Evolutionary conservation across 2,329 filamentous ascomycete genomes (phyloP), one percentile per base, ranked within the genome.

Genomic region (Trichoderma sp.): DNA sequence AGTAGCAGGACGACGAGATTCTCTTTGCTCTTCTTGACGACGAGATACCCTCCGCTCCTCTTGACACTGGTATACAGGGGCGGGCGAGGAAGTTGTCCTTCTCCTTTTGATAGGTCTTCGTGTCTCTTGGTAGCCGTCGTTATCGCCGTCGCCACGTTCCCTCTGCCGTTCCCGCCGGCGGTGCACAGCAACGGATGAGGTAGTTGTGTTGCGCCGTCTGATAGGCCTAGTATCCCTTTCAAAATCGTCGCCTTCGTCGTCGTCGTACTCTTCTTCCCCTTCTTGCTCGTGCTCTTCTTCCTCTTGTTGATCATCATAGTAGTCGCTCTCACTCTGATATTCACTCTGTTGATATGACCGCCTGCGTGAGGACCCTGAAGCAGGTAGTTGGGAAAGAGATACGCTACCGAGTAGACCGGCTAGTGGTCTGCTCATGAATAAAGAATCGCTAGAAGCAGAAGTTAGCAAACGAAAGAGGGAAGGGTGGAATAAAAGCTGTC

Each of bases 191-290:
- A 15, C 15, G 17, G 45, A 29, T 4, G 56, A 42, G 27, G 25
- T 0, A 17, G 34, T 4, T 19, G 39, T 32, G 5, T 63, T 63
- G 22, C 15, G 54, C 70, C 74, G 63, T 71, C 75, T 68, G 68
- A 76, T 64, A 54, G 70, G 32, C 64, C 77, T 74, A 15, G 56
- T 65, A 39, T 78, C 76, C 4, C 70, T 74, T 59, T 79, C 72
- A 65, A 78, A 79, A 1, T 29, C 12, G 37, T 74, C 72, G 7
- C 73, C 74, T 3, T 72, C 71, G 0, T 77, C 74, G 2, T 54
- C 32, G 0, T 67, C 59, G 2, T 57, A 19, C 6, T 42, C 52
- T n/a, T 53, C 27, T 4, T 39, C 42, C 6, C 39, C 45, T 6
- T 39, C 53, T 12, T 50, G 39, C 7, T 66, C 29, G n/a, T 58